Percentiles rank a stretch among this genome's conserved stretches.
Conservation (phyloP, 2,329 filamentous ascomycete species). For the Alternaria solani region DNA sequence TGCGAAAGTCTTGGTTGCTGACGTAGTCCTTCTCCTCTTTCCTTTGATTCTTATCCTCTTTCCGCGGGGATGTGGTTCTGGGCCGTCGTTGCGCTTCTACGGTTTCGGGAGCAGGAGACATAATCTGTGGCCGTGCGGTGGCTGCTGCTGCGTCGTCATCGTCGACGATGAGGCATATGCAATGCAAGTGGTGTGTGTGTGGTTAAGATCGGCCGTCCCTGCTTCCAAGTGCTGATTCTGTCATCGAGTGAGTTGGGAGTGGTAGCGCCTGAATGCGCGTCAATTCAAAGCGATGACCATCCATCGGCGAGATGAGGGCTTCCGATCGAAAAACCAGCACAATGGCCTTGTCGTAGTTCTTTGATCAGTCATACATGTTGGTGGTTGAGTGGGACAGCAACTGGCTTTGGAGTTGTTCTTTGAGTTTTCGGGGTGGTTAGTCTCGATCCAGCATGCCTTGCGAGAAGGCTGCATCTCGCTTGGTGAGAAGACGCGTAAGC, state of each 20-base stretch:
- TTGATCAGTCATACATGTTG: background rate
- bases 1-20: background rate
- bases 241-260: background rate
- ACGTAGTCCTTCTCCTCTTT: background rate
- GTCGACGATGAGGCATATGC: background rate
- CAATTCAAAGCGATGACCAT: background rate
- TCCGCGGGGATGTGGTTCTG: background rate
- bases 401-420: background rate
- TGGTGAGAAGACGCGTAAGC: slow-evolving; percentile 6
- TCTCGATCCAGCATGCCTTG: background rate
- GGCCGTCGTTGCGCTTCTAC: background rate
- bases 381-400: background rate
- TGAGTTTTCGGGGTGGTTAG: background rate
- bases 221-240: background rate
- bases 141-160: background rate
- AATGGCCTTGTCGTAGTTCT: background rate
- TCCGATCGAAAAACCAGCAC: background rate
- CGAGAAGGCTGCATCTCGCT: background rate
- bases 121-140: background rate
- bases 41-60: background rate
- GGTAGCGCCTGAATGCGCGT: background rate
- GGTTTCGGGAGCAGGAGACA: background rate
- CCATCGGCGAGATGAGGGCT: background rate
- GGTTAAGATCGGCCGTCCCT: background rate
- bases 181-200: no score